Base-by-base conservation (phyloP, 2,329 filamentous ascomycete species). In the Pseudofabraea citricarpa region DNA sequence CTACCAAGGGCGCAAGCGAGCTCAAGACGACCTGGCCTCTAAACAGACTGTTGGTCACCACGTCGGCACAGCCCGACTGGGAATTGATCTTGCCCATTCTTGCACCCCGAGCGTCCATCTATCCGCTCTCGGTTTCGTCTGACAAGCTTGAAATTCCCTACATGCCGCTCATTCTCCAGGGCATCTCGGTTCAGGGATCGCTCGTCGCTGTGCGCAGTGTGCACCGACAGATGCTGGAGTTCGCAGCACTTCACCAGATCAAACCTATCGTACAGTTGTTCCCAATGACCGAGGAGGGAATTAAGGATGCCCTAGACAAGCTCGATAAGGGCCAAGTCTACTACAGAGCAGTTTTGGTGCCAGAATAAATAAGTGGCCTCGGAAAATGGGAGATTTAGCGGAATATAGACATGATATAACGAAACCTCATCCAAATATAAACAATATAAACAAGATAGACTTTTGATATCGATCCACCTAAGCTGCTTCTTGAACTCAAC, bases 191-290 rank as follows among this genome's bases (percentile, higher is more conserved):
- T 18, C 35, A 40, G 0, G 60, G 66, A 26, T 50, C 57, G 2
- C 69, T 73, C 49, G 60, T 83, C 22, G 80, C 79, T 2, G 79
- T 71, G 47, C 71, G 79, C 21, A 70, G 72, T 39, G 75, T 77
- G 63, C 52, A 77, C 40, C 66, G 63, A 15, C 13, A 45, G 8
- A 78, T 81, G 75, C 56, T 81, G 58, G 68, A 75, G 60, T 58
- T 80, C 49, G 74, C 75, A 6, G 73, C 72, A 3, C 72, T 79
- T 47, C 75, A 74, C 62, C 67, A 68, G 10, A 57, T 79, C 12
- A 66, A 66, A 52, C 63, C 67, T 3, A 70, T 69, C 61, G 74
- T 83, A 18, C 42, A 51, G 29, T 43, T 38, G n/a, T 51, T 46
- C 20, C 44, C 43, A 22, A 29, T 56, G 27, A 47, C 37, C 5